These are phyloP conservation scores for Tylopilus vinaceipallidus DNA, from an alignment of 768 basidiomycete species.

Conservation along the genomic window DNA sequence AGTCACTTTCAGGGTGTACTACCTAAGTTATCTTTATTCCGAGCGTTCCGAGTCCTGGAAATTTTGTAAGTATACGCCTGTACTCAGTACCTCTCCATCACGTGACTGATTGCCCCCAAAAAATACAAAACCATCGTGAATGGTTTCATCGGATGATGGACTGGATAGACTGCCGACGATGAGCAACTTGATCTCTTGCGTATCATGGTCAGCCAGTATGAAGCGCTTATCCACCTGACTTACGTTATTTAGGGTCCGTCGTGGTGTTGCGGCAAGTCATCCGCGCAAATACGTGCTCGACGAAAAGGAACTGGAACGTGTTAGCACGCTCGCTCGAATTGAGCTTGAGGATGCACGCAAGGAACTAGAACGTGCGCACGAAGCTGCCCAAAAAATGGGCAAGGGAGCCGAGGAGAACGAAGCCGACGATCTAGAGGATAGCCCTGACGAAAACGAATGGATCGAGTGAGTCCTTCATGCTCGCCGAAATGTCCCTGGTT, in stretches of 20 bases:
- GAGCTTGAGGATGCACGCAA: constrained; percentile 87
- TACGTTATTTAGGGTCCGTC: constrained; percentile 57
- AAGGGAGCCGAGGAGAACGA: constrained; percentile 64
- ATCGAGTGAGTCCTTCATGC: constrained; percentile 72
- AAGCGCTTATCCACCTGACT: neutral
- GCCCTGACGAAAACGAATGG: constrained; percentile 55
- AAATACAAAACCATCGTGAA: too few relatives aligned
- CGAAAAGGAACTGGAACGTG: constrained; percentile 84
- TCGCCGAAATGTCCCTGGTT: constrained; percentile 6
- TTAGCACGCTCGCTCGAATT: constrained; percentile 82
- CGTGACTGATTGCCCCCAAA: too few relatives aligned
- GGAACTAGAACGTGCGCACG: constrained; percentile 80
- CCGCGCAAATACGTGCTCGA: constrained; percentile 90
- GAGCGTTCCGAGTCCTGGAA: too few relatives aligned
- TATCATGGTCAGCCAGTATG: constrained; percentile 47
- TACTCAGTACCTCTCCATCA: neutral
- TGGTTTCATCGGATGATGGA: too few relatives aligned
- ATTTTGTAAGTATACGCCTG: too few relatives aligned
- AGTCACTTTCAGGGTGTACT: neutral
- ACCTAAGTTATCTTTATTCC: constrained; percentile 21
- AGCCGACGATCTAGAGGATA: constrained; percentile 53
- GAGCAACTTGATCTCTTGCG: constrained; percentile 74
- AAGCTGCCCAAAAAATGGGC: constrained; percentile 71
- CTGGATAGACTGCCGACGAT: constrained; percentile 38
- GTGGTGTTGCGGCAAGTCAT: constrained; percentile 70